phyloP scores from a whole-genome alignment of 768 basidiomycete species.

The Tephrocybe sp. region DNA sequence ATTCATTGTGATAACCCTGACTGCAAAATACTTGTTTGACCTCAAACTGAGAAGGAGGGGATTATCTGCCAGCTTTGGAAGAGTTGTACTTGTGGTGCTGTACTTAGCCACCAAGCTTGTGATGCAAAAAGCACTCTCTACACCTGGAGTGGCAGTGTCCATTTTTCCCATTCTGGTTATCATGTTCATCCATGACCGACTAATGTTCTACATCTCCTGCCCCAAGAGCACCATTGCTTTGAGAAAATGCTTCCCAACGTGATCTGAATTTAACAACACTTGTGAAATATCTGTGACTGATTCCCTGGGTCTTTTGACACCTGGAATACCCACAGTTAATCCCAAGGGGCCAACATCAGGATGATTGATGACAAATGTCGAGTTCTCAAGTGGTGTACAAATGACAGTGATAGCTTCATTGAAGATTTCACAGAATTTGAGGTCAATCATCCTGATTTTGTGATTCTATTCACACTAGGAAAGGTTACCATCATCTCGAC shows the following conservation, averaged over 20 bases:
- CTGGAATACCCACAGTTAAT: background rate
- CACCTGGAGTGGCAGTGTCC: too few relatives aligned
- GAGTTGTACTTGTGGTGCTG: too few relatives aligned
- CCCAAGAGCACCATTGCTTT: too few relatives aligned
- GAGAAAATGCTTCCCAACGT: background rate
- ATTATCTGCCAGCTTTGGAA: too few relatives aligned
- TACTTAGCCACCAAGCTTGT: too few relatives aligned
- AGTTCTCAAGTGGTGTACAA: background rate
- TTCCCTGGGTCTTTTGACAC: background rate
- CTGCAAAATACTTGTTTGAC: too few relatives aligned
- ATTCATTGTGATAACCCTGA: too few relatives aligned
- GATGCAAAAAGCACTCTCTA: too few relatives aligned
- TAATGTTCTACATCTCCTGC: too few relatives aligned
- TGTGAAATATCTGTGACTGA: background rate
- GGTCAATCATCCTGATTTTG: background rate
- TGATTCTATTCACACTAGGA: background rate
- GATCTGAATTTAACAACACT: background rate
- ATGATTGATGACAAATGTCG: background rate
- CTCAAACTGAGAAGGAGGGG: too few relatives aligned
- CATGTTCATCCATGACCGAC: too few relatives aligned
- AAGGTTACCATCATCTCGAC: constrained; percentile 5
- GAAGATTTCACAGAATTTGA: background rate
- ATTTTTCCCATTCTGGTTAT: too few relatives aligned
- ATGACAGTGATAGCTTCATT: background rate
- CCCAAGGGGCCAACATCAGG: background rate